Evolutionary conservation across 495 filamentous ascomycete genomes (phyloP), one percentile per base, ranked within the genome.

Genomic region (Immersiella caudata): DNA sequence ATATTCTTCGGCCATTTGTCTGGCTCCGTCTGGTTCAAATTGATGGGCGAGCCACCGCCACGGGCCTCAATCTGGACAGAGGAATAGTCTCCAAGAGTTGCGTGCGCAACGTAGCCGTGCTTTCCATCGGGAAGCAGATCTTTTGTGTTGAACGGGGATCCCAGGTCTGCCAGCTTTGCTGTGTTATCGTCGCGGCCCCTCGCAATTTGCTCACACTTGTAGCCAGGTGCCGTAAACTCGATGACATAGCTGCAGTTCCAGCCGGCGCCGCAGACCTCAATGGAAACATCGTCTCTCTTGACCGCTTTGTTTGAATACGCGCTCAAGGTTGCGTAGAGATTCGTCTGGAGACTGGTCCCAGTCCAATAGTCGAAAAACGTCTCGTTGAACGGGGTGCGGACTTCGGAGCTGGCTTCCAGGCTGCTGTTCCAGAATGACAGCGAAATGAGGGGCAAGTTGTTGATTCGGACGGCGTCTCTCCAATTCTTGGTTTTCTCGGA

Each of bases 231-330:
- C 5, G 56, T 52, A 35, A 75, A 76, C 0, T 63, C 51, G 22
- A 76, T 67, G 46, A 63, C 70, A 51, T 76, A 76, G n/a, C 60
- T 70, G 69, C 74, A 76, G 51, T 76, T 74, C 74, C 74, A 76
- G 1, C 74, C 73, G 2, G 29, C 51, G 14, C 74, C 74, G 52
- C 74, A 76, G 1, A 64, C 72, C 24, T 76, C 73, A 35, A 68
- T n/a, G 1, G 69, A 65, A 8, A 65, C 69, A 27, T 72, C 67
- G 0, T 59, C 64, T 18, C 71, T 56, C 1, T 71, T 61, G 21
- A 76, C 64, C 1, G 71, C 71, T 7, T 52, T 52, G n/a, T 36
- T 58, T 0, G 65, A 55, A 18, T 69, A 66, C 0, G 70, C 64
- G 36, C 67, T 71, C 21, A 67, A 50, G 1, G 59, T 57, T 1